A percentile compares a stretch with the other conserved stretches of the same genome.
phyloP scores from a whole-genome alignment of 192 early-diverging fungal genomes.

The Backusella parvicylindrica region DNA sequence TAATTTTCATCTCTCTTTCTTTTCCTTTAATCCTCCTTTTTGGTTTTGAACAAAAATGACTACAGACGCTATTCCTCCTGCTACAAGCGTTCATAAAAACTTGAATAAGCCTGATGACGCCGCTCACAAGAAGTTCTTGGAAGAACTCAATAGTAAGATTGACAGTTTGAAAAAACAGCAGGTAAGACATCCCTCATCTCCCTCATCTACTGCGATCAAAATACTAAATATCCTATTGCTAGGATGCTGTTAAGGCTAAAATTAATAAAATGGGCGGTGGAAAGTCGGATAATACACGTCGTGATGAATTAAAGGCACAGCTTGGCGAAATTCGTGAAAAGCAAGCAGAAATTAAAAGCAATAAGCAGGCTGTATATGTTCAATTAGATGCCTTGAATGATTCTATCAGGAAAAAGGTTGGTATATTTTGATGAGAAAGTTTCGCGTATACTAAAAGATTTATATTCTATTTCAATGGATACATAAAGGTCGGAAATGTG shows the following conservation, averaged over 20 bases:
- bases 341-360: slow-evolving; percentile 64
- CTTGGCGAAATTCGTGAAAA: slow-evolving; percentile 66
- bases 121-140: slow-evolving; percentile 13
- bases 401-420: slow-evolving; percentile 77
- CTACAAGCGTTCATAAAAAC: background rate
- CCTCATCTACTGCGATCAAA: background rate
- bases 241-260: slow-evolving; percentile 53
- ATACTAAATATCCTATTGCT: background rate
- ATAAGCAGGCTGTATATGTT: slow-evolving; percentile 66
- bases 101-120: slow-evolving; percentile 22
- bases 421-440: background rate
- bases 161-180: slow-evolving; percentile 17
- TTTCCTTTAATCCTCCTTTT: background rate
- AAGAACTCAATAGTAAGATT: slow-evolving; percentile 12
- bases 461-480: background rate
- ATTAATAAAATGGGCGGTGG: slow-evolving; percentile 48
- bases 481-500: slow-evolving; percentile 13
- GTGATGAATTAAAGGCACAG: slow-evolving; percentile 55
- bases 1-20: background rate
- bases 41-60: background rate
- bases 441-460: background rate
- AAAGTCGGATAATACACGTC: slow-evolving; percentile 48
- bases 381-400: slow-evolving; percentile 64
- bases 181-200: slow-evolving; percentile 11
- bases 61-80: background rate